phyloP scores from a whole-genome alignment of 768 basidiomycete genomes.

The Naematelia aurantialba region DNA sequence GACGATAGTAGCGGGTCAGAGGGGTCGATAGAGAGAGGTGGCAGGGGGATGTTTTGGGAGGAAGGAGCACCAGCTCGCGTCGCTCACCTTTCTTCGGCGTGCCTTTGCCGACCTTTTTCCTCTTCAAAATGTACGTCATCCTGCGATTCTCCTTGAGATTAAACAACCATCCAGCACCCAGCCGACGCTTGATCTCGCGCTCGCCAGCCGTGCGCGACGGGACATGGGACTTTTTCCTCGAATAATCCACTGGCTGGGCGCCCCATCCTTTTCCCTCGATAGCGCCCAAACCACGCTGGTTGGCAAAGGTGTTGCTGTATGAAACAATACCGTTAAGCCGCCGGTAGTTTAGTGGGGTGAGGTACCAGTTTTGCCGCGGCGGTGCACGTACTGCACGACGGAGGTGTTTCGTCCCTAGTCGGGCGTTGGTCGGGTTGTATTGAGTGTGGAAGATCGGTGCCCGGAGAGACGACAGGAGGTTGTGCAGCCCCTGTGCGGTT shows the following conservation, averaged over 20 bases:
- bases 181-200: conserved; percentile 26
- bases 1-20: background rate
- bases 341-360: background rate
- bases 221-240: conserved; percentile 19
- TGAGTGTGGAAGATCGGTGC: conserved; percentile 72
- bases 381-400: conserved; percentile 76
- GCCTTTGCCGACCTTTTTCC: conserved; percentile 35
- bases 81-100: conserved; percentile 50
- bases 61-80: too few species aligned
- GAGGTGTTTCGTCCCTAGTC: conserved; percentile 91
- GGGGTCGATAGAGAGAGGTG: background rate
- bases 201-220: conserved; percentile 12
- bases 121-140: conserved; percentile 28
- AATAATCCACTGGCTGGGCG: background rate
- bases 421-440: conserved; percentile 74
- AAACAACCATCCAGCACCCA: conserved; percentile 39
- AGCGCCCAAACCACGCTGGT: background rate
- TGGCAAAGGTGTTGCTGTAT: conserved; percentile 6
- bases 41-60: background rate
- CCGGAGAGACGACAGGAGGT: conserved; percentile 37
- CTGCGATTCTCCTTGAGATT: conserved; percentile 38
- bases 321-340: conserved; percentile 8
- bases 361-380: conserved; percentile 69
- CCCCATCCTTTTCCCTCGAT: conserved; percentile 6
- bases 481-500: background rate